Conservation (phyloP, 148 eudicot genomes). For the Rhododendron griersonianum region DNA sequence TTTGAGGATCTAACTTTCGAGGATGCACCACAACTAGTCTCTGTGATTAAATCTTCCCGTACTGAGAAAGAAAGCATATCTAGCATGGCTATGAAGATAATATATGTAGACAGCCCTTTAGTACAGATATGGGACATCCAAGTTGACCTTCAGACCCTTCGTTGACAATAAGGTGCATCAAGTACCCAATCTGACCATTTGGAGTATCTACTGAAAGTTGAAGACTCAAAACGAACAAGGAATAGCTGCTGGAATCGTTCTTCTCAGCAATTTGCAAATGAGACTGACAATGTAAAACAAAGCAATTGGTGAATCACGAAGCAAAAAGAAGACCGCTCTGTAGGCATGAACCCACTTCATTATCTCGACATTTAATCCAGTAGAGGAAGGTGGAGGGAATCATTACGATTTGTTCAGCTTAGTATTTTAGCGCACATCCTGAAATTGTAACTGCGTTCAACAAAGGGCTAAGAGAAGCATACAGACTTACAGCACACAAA, state of each 20-base stretch:
- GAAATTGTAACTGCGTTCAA: background rate
- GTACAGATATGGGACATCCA: background rate
- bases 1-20: background rate
- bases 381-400: background rate
- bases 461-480: background rate
- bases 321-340: background rate
- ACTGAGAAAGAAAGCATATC: background rate
- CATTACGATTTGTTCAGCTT: background rate
- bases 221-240: background rate
- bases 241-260: background rate
- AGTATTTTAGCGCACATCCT: background rate
- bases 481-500: too few relatives aligned
- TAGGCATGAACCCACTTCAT: background rate
- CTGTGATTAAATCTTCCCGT: background rate
- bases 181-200: background rate
- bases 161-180: background rate
- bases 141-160: background rate
- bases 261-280: background rate
- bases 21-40: background rate
- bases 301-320: background rate
- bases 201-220: background rate
- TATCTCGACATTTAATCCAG: background rate
- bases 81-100: background rate
- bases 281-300: background rate
- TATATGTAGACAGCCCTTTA: background rate